phyloP scores from a whole-genome alignment of 1,284 basidiomycete genomes.

The Naganishia cerealis region DNA sequence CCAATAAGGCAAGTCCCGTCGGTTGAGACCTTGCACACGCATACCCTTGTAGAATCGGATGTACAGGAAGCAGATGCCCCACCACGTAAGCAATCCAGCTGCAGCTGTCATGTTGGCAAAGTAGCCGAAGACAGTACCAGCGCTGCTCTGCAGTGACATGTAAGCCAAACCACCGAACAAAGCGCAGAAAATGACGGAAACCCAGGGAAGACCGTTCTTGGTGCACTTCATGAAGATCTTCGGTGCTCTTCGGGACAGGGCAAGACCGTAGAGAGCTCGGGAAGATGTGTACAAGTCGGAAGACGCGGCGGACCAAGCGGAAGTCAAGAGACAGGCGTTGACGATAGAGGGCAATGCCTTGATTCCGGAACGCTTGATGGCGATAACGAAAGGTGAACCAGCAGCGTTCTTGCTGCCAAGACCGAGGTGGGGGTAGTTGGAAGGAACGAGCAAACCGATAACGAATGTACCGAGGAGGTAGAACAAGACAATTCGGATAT shows the following conservation, averaged over 20 bases:
- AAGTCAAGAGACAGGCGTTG: constrained; percentile 63
- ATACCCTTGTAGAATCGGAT: constrained; percentile 56
- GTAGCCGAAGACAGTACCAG: constrained; percentile 73
- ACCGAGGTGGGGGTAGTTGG: constrained; percentile 61
- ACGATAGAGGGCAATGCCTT: constrained; percentile 66
- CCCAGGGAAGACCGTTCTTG: constrained; percentile 71
- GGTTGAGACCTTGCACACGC: constrained; percentile 39
- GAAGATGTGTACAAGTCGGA: constrained; percentile 61
- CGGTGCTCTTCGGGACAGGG: constrained; percentile 48
- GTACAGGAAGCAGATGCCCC: constrained; percentile 76
- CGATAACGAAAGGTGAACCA: constrained; percentile 81
- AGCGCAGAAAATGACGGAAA: constrained; percentile 67
- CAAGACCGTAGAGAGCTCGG: constrained; percentile 60
- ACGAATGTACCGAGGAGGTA: constrained; percentile 66
- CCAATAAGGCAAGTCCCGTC: constrained; percentile 38
- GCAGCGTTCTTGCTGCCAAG: constrained; percentile 64
- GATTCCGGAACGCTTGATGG: constrained; percentile 66
- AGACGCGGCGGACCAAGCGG: constrained; percentile 61
- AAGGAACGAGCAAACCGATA: constrained; percentile 76
- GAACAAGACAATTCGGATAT: constrained; percentile 69
- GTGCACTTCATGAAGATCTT: constrained; percentile 63
- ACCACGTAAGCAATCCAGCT: constrained; percentile 69
- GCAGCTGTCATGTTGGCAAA: constrained; percentile 64
- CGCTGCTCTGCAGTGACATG: constrained; percentile 63
- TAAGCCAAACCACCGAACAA: constrained; percentile 61